Percentiles rank a stretch among this genome's conserved stretches.
Evolutionary conservation across 257 asterid species (phyloP).

Genomic region (Anisodus tanguticus): DNA sequence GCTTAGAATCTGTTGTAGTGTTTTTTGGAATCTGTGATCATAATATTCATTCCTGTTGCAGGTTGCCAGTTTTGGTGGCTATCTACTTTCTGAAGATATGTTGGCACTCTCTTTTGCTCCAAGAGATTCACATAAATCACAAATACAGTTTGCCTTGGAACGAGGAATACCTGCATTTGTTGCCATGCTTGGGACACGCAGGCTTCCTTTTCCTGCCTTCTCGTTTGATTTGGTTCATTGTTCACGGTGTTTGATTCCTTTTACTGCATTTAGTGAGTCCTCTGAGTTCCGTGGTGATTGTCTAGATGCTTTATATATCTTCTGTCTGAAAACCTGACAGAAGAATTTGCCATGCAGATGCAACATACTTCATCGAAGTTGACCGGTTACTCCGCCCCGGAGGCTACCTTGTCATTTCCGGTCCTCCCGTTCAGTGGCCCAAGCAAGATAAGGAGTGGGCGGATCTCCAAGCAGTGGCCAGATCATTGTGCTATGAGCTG

Average conservation of each 20-base stretch:
- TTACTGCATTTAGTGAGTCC: slow-evolving; percentile 88
- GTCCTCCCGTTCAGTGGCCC: slow-evolving; percentile 97
- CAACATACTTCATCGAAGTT: slow-evolving; percentile 94
- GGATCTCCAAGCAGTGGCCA: slow-evolving; percentile 89
- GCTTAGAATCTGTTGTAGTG: background rate
- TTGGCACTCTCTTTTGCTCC: slow-evolving; percentile 94
- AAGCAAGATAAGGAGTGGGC: slow-evolving; percentile 98
- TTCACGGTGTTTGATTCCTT: slow-evolving; percentile 94
- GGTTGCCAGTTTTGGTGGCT: slow-evolving; percentile 99
- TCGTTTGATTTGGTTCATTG: slow-evolving; percentile 96
- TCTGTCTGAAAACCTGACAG: slow-evolving; percentile 34
- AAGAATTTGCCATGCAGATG: slow-evolving; percentile 62
- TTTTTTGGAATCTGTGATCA: background rate
- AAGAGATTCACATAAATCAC: slow-evolving; percentile 94
- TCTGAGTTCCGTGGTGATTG: slow-evolving; percentile 5
- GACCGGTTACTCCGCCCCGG: slow-evolving; percentile 98
- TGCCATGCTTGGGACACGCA: slow-evolving; percentile 96
- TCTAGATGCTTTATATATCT: slow-evolving; percentile 20
- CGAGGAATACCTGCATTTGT: slow-evolving; percentile 96
- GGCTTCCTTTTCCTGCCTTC: slow-evolving; percentile 92
- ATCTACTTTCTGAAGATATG: slow-evolving; percentile 79
- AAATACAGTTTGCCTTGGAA: slow-evolving; percentile 96
- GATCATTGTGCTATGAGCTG: slow-evolving; percentile 83
- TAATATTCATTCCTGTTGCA: slow-evolving; percentile 40
- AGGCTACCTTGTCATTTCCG: slow-evolving; percentile 91